Conservation (phyloP, 176 grass and related monocot genomes). For the Miscanthus lutarioriparius region DNA sequence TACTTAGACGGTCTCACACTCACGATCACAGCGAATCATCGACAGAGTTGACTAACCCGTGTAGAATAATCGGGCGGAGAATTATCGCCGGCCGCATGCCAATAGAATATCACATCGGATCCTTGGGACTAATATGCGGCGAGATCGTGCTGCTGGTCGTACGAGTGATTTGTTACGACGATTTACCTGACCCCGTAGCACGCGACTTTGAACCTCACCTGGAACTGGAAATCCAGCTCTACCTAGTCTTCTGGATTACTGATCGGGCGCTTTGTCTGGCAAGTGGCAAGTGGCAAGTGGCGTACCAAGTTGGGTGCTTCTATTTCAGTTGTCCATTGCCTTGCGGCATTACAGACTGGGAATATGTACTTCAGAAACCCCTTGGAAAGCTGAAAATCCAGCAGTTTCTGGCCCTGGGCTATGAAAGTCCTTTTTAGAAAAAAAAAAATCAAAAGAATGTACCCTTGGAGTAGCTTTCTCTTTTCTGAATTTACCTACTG, state of each 20-base stretch:
- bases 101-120: conserved; percentile 35
- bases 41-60: conserved; percentile 24
- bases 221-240: neutral
- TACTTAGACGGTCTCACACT: conserved; percentile 8
- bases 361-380: neutral
- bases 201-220: conserved; percentile 12
- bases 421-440: neutral
- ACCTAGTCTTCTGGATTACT: neutral
- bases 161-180: conserved; percentile 28
- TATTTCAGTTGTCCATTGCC: conserved; percentile 1
- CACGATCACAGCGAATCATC: conserved; percentile 34
- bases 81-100: conserved; percentile 35
- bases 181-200: conserved; percentile 1
- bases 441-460: neutral
- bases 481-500: neutral
- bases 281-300: no score
- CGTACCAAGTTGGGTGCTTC: neutral
- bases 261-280: neutral
- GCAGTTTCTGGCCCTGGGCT: neutral
- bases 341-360: conserved; percentile 5
- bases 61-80: conserved; percentile 21
- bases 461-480: no score
- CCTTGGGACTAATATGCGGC: conserved; percentile 16
- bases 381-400: neutral
- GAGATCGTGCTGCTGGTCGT: conserved; percentile 46